Base-by-base conservation (phyloP, 805 yeast species). In the Candida chilensis region DNA sequence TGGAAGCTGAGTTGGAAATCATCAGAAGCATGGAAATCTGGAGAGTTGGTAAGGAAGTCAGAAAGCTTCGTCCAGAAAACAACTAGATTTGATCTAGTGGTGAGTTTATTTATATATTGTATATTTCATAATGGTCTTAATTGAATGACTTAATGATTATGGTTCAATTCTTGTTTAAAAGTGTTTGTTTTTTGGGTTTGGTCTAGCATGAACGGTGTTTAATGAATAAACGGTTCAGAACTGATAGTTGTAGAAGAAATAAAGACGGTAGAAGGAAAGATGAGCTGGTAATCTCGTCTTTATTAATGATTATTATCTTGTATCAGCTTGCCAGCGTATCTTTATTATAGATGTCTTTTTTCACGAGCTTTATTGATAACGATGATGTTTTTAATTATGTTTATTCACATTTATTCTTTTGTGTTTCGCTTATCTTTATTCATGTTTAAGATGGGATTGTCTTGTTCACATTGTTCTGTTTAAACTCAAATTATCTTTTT, bases 31-130 rank as follows among this genome's bases (percentile, higher is more conserved):
- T 92, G 82, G 98, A 92, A 76, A 92, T 92, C 90, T 92, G 98
- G 98, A 83, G 64, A 59, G 98, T 92, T 50, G 98, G 98, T 60
- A 90, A 90, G 75, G 97, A 92, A 75, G 98, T 92, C 48, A 90
- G 98, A 80, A 92, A 92, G 72, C 80, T 92, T 64, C 88, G 98
- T 72, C 98, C 98, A 55, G 98, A 92, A 74, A 90, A 92, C 92
- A 77, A 81, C 64, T 88, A 83, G 20, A 29, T 28, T 32, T 19
- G 16, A 30, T 13, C 18, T 24, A 17, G 16, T 27, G 28, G 27
- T 35, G 26, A 34, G 26, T 27, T 19, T 27, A 32, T 25, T 29
- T 27, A 32, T 32, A 40, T 40, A 36, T 30, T 29, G 12, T 30
- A 25, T 37, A 27, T 28, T 34, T 42, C 35, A 34, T 38, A 35